Percentiles rank a stretch among this genome's conserved stretches.
Conservation (phyloP, 78 protist species). For the Pigoraptor vietnamica region DNA sequence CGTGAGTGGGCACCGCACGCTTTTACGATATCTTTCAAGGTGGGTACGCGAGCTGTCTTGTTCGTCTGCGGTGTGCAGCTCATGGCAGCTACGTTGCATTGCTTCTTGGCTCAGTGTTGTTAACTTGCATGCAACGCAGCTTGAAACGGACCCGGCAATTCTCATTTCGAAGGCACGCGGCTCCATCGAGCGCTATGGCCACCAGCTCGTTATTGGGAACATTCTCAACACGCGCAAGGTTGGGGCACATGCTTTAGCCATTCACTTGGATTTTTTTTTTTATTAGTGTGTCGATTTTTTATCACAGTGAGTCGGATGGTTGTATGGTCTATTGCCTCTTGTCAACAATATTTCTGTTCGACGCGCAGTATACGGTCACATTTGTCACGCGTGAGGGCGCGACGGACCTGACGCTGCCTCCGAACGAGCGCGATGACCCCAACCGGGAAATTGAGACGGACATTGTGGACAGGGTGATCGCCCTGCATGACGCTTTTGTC, state of each 20-base stretch:
- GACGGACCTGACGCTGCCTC: neutral
- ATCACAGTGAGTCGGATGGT: no score
- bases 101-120: no score
- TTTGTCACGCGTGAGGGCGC: neutral
- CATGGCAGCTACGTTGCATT: no score
- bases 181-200: slow-evolving; percentile 25
- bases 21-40: slow-evolving; percentile 40
- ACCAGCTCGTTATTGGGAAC: slow-evolving; percentile 15
- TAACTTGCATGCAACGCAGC: no score
- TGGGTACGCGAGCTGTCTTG: neutral
- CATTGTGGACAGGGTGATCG: neutral
- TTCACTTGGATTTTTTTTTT: no score
- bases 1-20: slow-evolving; percentile 37
- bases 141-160: slow-evolving; percentile 46
- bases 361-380: neutral
- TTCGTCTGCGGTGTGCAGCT: no score
- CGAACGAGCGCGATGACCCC: neutral
- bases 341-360: neutral
- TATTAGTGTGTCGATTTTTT: no score
- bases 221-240: slow-evolving; percentile 17
- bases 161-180: slow-evolving; percentile 26
- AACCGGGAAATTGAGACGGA: neutral
- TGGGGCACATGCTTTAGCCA: neutral
- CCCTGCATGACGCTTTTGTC: neutral
- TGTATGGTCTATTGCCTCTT: no score